Conservation (phyloP, 2,329 filamentous ascomycete genomes). For the Byssothecium circinans region DNA sequence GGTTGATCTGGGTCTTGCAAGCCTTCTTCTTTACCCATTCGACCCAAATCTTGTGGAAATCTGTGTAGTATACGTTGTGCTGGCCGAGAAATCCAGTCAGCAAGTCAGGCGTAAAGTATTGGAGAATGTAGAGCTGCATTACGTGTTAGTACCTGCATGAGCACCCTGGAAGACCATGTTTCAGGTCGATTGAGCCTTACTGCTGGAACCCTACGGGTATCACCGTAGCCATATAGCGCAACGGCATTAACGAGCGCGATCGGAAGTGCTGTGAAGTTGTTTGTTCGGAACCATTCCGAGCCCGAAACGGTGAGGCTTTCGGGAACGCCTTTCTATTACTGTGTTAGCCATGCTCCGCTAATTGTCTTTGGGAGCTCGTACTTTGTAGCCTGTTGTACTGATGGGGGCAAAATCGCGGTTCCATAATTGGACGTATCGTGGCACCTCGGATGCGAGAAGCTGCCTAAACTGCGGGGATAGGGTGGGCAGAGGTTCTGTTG, state of each 20-base stretch:
- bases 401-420: constrained; percentile 34
- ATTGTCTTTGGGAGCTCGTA: constrained; percentile 9
- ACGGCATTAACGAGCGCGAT: constrained; percentile 39
- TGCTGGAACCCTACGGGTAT: constrained; percentile 41
- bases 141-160: constrained; percentile 29
- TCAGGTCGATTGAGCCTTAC: constrained; percentile 30
- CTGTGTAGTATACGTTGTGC: constrained; percentile 42
- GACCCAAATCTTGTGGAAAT: constrained; percentile 42
- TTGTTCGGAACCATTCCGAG: constrained; percentile 37
- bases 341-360: constrained; percentile 15
- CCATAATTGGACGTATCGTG: constrained; percentile 39
- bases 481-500: constrained; percentile 24
- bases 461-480: constrained; percentile 27
- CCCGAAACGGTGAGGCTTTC: constrained; percentile 40
- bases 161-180: constrained; percentile 22
- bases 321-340: constrained; percentile 39
- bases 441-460: constrained; percentile 33
- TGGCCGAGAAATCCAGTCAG: constrained; percentile 40
- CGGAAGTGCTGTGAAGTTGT: constrained; percentile 41
- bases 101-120: constrained; percentile 45
- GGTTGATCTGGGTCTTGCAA: constrained; percentile 37
- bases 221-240: constrained; percentile 43
- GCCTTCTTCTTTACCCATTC: constrained; percentile 34
- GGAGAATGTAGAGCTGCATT: constrained; percentile 42
- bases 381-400: constrained; percentile 40